Evolutionary conservation across 805 yeast genomes (phyloP), one percentile per base, ranked within the genome.

Genomic region (Lachancea meyersii): DNA sequence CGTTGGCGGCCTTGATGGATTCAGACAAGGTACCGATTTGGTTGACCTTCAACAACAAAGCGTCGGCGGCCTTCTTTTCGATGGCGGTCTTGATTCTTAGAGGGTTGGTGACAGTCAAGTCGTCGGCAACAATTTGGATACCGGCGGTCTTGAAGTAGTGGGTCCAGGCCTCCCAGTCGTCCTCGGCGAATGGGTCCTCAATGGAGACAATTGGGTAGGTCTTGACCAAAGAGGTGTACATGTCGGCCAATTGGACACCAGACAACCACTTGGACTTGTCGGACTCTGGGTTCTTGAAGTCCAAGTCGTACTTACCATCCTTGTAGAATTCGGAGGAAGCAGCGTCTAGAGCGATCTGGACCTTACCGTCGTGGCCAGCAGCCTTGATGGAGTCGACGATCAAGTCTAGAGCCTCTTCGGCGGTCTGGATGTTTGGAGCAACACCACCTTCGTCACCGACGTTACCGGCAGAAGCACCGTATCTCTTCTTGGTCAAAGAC

Each of bases 401-500:
- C 70, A 91, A 82, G 76, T 93, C 97, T 57, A 91, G 77, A 61
- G 97, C 98, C 80, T 91, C 97, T 72, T 80, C 86, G 67, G 98
- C 91, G 60, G 96, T 79, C 57, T 83, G 78, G 58, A 93, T 82
- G 72, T 88, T 86, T 72, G 98, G 98, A 63, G 98, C 98, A 77
- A 91, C 96, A 82, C 98, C 98, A 84, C 98, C 98, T 80, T 91
- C 98, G 73, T 91, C 98, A 81, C 98, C 98, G 68, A 91, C 98
- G 77, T 91, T 91, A 75, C 96, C 97, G 64, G 98, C 98, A 52
- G 95, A 82, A 67, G 86, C 83, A 68, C 98, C 98, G 83, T 91
- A 93, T 70, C 75, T 77, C 82, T 86, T 82, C 81, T 86, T 86
- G 71, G 97, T 83, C 63, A 85, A 75, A 54, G 89, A 72, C 79